phyloP scores from a whole-genome alignment of 345 rosid species.

The Carallia brachiata region DNA sequence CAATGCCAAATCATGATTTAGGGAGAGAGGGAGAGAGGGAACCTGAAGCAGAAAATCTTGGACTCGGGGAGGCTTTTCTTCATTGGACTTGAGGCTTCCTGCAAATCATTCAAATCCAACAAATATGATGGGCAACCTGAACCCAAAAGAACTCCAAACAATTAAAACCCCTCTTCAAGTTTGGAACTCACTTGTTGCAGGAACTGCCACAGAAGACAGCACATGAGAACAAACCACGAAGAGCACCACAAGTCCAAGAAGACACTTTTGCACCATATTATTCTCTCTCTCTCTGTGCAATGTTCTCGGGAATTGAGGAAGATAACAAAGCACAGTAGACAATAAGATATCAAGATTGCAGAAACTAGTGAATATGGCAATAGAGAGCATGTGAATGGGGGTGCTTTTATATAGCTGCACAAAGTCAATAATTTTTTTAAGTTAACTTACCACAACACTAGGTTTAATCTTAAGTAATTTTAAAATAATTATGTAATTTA shows the following conservation, averaged over 20 bases:
- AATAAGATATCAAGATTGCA: not conserved
- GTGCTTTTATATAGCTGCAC: constrained; percentile 17
- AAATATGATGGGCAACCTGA: not conserved
- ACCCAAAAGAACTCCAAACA: not conserved
- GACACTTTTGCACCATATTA: constrained; percentile 5
- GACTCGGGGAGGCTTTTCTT: constrained; percentile 19
- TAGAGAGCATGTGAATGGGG: not conserved
- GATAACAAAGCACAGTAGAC: not conserved
- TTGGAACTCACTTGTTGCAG: constrained; percentile 24
- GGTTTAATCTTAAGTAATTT: not conserved
- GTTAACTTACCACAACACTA: constrained; percentile 31
- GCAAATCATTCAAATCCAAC: constrained; percentile 1
- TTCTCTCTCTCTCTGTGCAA: no score
- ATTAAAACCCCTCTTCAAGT: not conserved
- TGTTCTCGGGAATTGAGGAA: not conserved
- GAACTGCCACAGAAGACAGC: constrained; percentile 21
- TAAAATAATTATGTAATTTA: no score
- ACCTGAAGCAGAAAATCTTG: constrained; percentile 40
- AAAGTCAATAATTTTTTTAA: constrained; percentile 9
- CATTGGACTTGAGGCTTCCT: constrained; percentile 43
- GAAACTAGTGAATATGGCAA: constrained; percentile 7
- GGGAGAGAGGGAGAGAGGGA: constrained; percentile 1
- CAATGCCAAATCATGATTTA: not conserved
- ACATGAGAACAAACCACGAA: constrained; percentile 24
- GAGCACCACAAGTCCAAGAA: not conserved